Conservation (phyloP, 139 green algal species). For the Coelastrella sp. region DNA sequence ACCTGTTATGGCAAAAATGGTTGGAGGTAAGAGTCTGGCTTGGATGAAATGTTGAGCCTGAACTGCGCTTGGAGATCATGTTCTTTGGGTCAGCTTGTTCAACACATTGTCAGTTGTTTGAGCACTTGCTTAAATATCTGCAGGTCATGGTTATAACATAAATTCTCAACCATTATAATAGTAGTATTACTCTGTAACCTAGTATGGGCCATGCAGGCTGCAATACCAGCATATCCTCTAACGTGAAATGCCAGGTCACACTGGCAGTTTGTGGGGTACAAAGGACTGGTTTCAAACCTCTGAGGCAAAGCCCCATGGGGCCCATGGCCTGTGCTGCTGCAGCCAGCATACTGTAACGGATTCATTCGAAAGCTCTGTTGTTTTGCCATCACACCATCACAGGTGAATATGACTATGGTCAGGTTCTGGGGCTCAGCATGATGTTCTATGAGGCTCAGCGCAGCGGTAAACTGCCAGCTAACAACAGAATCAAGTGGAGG, state of each 20-base stretch:
- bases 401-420: conserved; percentile 44
- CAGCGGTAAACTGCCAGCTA: conserved; percentile 57
- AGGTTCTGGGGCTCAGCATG: conserved; percentile 49
- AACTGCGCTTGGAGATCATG: too few species aligned
- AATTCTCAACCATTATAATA: too few species aligned
- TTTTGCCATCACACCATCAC: not conserved
- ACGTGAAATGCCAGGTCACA: too few species aligned
- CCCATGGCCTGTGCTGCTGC: too few species aligned
- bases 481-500: conserved; percentile 63
- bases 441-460: conserved; percentile 75
- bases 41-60: not conserved
- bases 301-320: too few species aligned
- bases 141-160: too few species aligned
- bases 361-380: not conserved
- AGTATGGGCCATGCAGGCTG: too few species aligned
- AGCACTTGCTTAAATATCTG: too few species aligned
- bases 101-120: not conserved
- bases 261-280: too few species aligned
- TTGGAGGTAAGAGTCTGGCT: not conserved
- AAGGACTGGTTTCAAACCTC: too few species aligned
- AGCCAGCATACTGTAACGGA: not conserved
- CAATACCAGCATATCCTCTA: too few species aligned
- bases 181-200: too few species aligned
- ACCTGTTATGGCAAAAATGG: not conserved
- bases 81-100: not conserved